Evolutionary conservation across 768 basidiomycete species (phyloP).

Genomic region (Rhodotorula babjevae): DNA sequence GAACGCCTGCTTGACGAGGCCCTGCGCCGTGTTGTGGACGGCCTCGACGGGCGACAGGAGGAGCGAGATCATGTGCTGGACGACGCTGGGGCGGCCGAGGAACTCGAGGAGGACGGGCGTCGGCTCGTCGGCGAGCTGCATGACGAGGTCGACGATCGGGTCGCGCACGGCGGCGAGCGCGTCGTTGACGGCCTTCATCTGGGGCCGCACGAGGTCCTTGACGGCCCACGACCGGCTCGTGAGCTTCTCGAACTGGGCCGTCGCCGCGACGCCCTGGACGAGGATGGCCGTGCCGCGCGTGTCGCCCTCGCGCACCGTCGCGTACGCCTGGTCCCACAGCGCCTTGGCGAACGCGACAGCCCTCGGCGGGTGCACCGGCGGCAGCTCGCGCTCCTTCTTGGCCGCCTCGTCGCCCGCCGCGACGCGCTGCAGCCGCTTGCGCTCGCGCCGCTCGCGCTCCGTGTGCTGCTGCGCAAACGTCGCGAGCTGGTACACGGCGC

Average conservation of each 20-base stretch:
- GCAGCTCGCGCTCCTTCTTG: background rate
- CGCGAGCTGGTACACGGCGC: constrained; percentile 14
- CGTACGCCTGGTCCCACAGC: constrained; percentile 68
- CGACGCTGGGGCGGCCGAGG: constrained; percentile 57
- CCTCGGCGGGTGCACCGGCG: constrained; percentile 37
- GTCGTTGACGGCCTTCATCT: constrained; percentile 59
- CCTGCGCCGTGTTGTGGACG: constrained; percentile 69
- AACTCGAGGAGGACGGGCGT: constrained; percentile 59
- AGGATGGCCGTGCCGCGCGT: constrained; percentile 58
- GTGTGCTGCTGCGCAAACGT: constrained; percentile 15
- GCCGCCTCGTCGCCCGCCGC: constrained; percentile 11
- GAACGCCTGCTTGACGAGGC: constrained; percentile 75
- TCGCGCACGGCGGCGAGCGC: constrained; percentile 58
- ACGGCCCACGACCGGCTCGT: constrained; percentile 45
- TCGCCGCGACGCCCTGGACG: constrained; percentile 57
- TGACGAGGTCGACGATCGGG: constrained; percentile 68
- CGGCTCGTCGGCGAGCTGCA: constrained; percentile 61
- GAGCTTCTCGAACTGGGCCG: constrained; percentile 65
- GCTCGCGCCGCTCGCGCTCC: constrained; percentile 13
- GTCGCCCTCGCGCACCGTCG: constrained; percentile 59
- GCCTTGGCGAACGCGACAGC: constrained; percentile 52
- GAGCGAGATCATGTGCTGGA: constrained; percentile 60
- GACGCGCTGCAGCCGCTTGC: constrained; percentile 6
- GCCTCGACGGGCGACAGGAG: constrained; percentile 77
- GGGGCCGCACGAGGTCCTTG: constrained; percentile 40